phyloP scores from a whole-genome alignment of 495 filamentous ascomycete genomes.

The Lasiosphaeriaceae sp. region DNA sequence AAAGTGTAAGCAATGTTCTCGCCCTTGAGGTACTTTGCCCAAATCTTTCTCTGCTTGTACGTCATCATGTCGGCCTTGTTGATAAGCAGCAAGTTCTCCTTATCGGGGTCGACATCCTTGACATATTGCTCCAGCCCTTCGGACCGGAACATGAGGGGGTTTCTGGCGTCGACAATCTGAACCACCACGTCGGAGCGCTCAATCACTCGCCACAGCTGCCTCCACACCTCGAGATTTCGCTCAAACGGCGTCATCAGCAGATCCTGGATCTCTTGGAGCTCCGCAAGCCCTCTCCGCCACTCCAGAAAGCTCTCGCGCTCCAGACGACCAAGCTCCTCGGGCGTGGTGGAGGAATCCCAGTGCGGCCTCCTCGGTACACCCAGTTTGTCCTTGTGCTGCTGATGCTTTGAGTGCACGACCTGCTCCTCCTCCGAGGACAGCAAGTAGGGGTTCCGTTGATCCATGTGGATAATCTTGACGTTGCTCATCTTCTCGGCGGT shows the following conservation, averaged over 20 bases:
- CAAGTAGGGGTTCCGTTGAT: conserved; percentile 93
- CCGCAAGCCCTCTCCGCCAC: conserved; percentile 88
- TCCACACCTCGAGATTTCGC: conserved; percentile 96
- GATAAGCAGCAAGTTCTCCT: conserved; percentile 88
- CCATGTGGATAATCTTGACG: conserved; percentile 94
- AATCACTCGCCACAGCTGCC: conserved; percentile 97
- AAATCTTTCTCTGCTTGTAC: conserved; percentile 71
- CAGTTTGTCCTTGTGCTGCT: conserved; percentile 67
- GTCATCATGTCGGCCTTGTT: conserved; percentile 99
- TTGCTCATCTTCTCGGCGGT: conserved; percentile 98
- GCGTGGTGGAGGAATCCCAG: conserved; percentile 84
- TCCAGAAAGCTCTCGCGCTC: conserved; percentile 80
- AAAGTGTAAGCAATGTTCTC: conserved; percentile 84
- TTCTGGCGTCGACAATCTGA: conserved; percentile 97
- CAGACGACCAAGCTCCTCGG: conserved; percentile 69
- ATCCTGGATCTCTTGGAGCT: conserved; percentile 88
- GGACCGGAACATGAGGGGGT: conserved; percentile 88
- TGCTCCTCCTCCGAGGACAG: conserved; percentile 85
- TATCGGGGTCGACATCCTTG: conserved; percentile 81
- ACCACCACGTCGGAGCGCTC: conserved; percentile 94
- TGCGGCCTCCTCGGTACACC: conserved; percentile 86
- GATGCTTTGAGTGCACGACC: conserved; percentile 72
- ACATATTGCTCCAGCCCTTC: conserved; percentile 94
- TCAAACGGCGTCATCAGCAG: conserved; percentile 98
- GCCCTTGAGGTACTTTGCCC: conserved; percentile 84